phyloP scores from a whole-genome alignment of 108 stramenopile genomes.

The Fistulifera solaris region DNA sequence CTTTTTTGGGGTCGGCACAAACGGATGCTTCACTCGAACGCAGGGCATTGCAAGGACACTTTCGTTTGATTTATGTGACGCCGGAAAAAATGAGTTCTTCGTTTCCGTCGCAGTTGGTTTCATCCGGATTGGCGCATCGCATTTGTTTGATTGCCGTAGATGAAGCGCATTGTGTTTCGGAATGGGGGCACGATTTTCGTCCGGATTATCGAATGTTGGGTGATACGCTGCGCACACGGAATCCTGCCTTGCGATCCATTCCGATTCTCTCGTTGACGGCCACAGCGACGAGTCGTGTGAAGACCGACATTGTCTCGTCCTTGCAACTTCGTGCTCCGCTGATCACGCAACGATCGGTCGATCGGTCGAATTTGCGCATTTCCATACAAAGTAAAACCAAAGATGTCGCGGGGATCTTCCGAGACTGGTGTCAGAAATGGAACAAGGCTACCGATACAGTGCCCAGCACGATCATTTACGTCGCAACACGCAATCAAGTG shows the following conservation, averaged over 20 bases:
- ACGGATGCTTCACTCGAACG: conserved; percentile 36
- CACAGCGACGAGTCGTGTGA: conserved; percentile 85
- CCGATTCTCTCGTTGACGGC: conserved; percentile 90
- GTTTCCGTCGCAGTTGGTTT: not conserved
- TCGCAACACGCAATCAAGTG: conserved; percentile 40
- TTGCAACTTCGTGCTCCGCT: conserved; percentile 47
- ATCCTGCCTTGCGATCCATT: conserved; percentile 18
- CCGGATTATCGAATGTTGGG: conserved; percentile 69
- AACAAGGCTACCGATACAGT: conserved; percentile 4
- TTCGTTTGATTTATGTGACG: conserved; percentile 79
- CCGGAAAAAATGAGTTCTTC: conserved; percentile 70
- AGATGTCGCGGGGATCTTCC: conserved; percentile 31
- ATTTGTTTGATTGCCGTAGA: conserved; percentile 78
- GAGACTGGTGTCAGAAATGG: conserved; percentile 8
- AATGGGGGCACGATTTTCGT: conserved; percentile 96
- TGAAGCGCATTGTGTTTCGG: conserved; percentile 90
- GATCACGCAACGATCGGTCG: conserved; percentile 61
- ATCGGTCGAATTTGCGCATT: conserved; percentile 86
- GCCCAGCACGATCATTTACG: conserved; percentile 75
- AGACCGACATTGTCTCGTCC: conserved; percentile 46
- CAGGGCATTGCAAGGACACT: conserved; percentile 45
- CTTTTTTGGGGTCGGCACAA: conserved; percentile 58
- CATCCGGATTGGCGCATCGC: conserved; percentile 6
- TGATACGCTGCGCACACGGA: conserved; percentile 22
- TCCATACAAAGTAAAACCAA: conserved; percentile 44